Base-by-base conservation (phyloP, 2,329 filamentous ascomycete genomes). In the Penicillium hordei region DNA sequence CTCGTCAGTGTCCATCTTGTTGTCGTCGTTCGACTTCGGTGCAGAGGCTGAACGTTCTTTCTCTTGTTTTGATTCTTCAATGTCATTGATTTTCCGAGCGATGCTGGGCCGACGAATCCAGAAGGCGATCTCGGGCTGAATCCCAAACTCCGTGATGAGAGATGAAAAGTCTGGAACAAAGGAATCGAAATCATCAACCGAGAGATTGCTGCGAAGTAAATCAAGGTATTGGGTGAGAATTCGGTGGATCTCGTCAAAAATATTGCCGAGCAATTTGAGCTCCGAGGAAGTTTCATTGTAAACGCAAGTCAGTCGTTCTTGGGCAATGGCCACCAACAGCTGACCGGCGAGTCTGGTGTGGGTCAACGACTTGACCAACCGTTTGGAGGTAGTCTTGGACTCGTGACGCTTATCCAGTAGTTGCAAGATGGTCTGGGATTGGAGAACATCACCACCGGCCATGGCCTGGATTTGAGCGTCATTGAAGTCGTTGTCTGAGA, bases 171-270 rank as follows among this genome's bases (percentile, higher is more conserved):
- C 84, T 1, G 94, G 94, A 6, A 97, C 87, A 19, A 89, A 82
- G 2, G 80, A 77, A 68, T 95, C 89, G 60, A 97, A 97, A 21
- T 93, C 86, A 38, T 88, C 84, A 0, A 86, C 81, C 0, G 87
- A 82, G 31, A 97, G 77, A 68, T 92, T 95, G 70, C 86, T 90
- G 70, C 89, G 89, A 33, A 99, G 82, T 7, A 97, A 83, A 68
- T 97, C 94, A 19, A 97, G 82, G 70, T 95, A 99, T 68, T 97
- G 93, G 25, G 86, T 84, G 25, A 97, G 82, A 9, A 93, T 88
- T 59, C 90, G 86, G 65, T 96, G 91, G 21, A 95, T 89, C 71
- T 96, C 93, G 71, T 99, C 94, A 52, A 96, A 84, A 63, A 96
- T 87, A 51, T 91, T 91, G 3, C 91, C 90, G 13, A 97, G 78